Percentiles rank a stretch among this genome's conserved stretches.
Conservation (phyloP, 148 eudicot genomes). For the Silene uniflora region DNA sequence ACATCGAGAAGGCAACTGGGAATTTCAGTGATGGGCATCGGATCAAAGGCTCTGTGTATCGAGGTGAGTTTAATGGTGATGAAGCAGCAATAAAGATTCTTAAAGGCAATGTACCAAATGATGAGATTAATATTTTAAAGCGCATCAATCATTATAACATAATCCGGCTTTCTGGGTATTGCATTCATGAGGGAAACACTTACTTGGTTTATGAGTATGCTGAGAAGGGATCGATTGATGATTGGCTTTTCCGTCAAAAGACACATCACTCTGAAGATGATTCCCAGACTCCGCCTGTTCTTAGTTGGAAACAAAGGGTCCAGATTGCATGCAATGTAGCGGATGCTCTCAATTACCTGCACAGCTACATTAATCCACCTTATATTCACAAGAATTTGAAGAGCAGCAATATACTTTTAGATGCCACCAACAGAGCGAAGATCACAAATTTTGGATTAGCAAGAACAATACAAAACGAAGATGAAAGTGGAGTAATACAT, state of each 20-base stretch:
- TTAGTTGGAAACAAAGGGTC: too few relatives aligned
- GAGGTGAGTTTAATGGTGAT: too few relatives aligned
- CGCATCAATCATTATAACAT: too few relatives aligned
- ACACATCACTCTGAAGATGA: conserved; percentile 20
- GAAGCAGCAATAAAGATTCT: conserved; percentile 57
- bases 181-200: too few relatives aligned
- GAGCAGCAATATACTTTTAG: conserved; percentile 61
- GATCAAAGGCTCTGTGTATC: too few relatives aligned
- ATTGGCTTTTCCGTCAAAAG: conserved; percentile 38
- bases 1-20: too few relatives aligned
- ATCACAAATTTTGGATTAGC: too few relatives aligned
- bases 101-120: conserved; percentile 54
- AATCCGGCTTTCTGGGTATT: too few relatives aligned
- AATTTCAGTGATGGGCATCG: too few relatives aligned
- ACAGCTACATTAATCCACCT: conserved; percentile 70
- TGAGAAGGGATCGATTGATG: conserved; percentile 54
- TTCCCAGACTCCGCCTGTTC: conserved; percentile 15
- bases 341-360: conserved; percentile 71
- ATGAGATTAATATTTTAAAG: conserved; percentile 56
- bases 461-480: too few relatives aligned
- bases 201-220: too few relatives aligned
- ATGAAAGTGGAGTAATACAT: conserved; percentile 39
- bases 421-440: conserved; percentile 49
- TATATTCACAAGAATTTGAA: conserved; percentile 75
- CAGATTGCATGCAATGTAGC: conserved; percentile 46